phyloP scores from a whole-genome alignment of 2,329 filamentous ascomycete genomes.

The Xylaria sp. region DNA sequence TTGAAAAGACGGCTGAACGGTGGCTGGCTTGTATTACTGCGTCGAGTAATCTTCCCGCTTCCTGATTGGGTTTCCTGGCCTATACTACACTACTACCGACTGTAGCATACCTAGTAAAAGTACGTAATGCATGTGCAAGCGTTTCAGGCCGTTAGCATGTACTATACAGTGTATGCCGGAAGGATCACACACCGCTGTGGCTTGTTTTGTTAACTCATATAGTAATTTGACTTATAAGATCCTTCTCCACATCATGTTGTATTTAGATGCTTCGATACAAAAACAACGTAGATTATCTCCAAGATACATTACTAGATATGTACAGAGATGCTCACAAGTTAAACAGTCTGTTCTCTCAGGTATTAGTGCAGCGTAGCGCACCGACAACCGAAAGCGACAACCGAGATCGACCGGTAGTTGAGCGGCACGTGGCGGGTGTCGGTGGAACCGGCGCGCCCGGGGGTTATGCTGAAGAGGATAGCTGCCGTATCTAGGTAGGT shows the following conservation, averaged over 20 bases:
- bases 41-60: constrained; percentile 26
- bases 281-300: background rate
- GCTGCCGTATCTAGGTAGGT: background rate
- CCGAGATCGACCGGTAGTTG: constrained; percentile 30
- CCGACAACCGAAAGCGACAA: constrained; percentile 34
- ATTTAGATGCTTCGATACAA: too few relatives aligned
- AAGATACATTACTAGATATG: background rate
- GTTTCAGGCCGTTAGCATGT: background rate
- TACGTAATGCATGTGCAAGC: constrained; percentile 21
- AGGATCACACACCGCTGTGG: background rate
- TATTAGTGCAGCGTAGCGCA: constrained; percentile 3
- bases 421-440: constrained; percentile 33
- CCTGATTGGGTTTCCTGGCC: constrained; percentile 21
- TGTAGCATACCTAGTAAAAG: background rate
- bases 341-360: background rate
- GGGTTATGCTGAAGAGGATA: background rate
- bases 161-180: background rate
- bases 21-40: constrained; percentile 21
- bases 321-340: background rate
- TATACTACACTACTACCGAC: too few relatives aligned
- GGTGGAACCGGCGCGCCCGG: constrained; percentile 26
- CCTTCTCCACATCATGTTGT: background rate
- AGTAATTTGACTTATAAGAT: background rate
- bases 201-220: background rate
- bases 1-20: constrained; percentile 26